A percentile compares a stretch with the other conserved stretches of the same genome.
Conservation (phyloP, 75 land plant species). For the Pinus albicaulis region DNA sequence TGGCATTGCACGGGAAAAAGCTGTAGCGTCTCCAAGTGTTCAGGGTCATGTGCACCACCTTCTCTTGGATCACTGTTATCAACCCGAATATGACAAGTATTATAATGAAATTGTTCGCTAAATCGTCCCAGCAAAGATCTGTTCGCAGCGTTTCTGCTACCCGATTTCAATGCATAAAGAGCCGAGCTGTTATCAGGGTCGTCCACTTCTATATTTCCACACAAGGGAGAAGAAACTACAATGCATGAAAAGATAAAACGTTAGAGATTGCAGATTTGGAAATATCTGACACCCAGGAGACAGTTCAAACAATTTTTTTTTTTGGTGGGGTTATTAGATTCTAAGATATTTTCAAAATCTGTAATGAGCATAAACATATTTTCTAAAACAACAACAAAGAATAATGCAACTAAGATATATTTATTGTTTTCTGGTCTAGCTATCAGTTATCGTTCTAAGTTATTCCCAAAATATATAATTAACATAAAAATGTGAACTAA, state of each 20-base stretch:
- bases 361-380: too few relatives aligned
- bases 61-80: not conserved
- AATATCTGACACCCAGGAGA: too few relatives aligned
- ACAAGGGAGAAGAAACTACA: not conserved
- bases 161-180: not conserved
- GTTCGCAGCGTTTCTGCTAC: not conserved
- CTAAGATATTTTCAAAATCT: not conserved
- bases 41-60: not conserved
- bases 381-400: not conserved
- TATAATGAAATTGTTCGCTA: not conserved
- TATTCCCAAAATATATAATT: too few relatives aligned
- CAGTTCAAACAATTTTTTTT: too few relatives aligned
- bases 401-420: not conserved
- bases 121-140: not conserved
- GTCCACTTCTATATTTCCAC: not conserved
- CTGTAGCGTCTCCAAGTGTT: not conserved
- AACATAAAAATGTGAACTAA: too few relatives aligned
- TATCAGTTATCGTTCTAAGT: too few relatives aligned
- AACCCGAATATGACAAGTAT: not conserved
- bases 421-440: not conserved
- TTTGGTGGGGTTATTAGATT: too few relatives aligned
- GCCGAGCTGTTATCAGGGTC: not conserved
- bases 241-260: not conserved
- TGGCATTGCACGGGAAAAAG: constrained; percentile 2
- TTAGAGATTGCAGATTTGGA: too few relatives aligned